Percentiles rank a stretch among this genome's conserved stretches.
phyloP scores from a whole-genome alignment of 306 rosid species.

The Delonix regia region DNA sequence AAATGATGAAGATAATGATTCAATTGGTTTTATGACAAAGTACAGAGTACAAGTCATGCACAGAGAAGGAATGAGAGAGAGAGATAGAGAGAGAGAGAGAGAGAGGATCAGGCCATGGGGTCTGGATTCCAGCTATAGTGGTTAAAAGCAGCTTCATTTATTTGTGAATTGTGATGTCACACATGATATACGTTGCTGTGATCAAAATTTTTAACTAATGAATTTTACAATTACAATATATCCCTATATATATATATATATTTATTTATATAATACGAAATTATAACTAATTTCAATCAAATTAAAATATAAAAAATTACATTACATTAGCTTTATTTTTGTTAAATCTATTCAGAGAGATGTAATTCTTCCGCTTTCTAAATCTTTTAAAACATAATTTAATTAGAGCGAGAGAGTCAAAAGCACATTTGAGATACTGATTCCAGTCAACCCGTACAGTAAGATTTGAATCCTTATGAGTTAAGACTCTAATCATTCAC shows the following conservation, averaged over 20 bases:
- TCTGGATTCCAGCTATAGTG: constrained; percentile 31
- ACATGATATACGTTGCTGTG: not conserved
- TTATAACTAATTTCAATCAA: not conserved
- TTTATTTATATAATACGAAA: no score
- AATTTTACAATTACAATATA: no score
- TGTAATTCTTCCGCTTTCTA: not conserved
- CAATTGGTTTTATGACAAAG: not conserved
- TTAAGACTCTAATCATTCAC: not conserved
- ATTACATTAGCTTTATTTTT: no score
- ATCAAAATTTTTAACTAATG: no score
- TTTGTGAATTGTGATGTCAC: not conserved
- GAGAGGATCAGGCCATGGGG: not conserved
- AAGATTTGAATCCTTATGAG: not conserved
- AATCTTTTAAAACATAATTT: not conserved
- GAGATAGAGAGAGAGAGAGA: constrained; percentile 11
- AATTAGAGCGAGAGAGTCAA: not conserved
- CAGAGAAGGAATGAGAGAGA: constrained; percentile 17
- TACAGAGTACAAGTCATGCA: no score
- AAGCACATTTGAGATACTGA: not conserved
- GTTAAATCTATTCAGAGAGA: not conserved
- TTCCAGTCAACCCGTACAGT: not conserved
- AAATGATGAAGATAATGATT: constrained; percentile 38
- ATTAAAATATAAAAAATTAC: no score
- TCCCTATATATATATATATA: no score
- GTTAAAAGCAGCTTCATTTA: not conserved